Evolutionary conservation across 139 green algal genomes (phyloP), one percentile per base, ranked within the genome.

Genomic region (Medakamo hakoo): DNA sequence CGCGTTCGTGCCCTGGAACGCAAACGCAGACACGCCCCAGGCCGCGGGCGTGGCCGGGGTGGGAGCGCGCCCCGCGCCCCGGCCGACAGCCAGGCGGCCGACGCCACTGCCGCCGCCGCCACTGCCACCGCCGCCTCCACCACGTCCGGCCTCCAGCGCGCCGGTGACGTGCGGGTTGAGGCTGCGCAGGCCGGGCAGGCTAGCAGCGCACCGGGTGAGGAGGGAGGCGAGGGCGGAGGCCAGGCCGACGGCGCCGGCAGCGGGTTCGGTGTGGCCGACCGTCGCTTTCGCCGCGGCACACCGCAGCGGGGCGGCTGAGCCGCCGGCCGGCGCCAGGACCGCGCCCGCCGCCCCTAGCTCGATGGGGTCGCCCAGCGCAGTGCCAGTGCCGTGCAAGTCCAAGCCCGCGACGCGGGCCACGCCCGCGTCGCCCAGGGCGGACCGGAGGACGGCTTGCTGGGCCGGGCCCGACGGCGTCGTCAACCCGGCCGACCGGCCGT

Each of bases 341-440:
- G 71, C 69, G 21, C 55, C 60, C 55, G 76, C 65, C 18, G 84
- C 87, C 0, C 87, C 84, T 2, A 89, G 65, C 67, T 95, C 88
- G 26, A 95, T 94, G 59, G 87, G 84, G 59, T 95, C 88, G 5
- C 88, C 81, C 55, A 92, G 78, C 0, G 75, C 27, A 9, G 86
- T 91, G 48, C 85, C 85, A 4, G 82, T 85, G 48, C 81, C 81
- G 31, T 86, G 81, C 76, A 86, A 71, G 59, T 79, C 56, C 59
- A 87, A 56, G 14, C 31, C 60, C 26, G 24, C 25, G 21, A 79
- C 31, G 1, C 69, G 55, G 0, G 18, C 4, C 0, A 79, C 30
- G 2, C 62, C 63, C 0, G 70, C 80, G 0, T 64, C 49, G 3
- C 18, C 31, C 30, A 74, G 49, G 26, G 69, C 67, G 1, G 62